A percentile compares a stretch with the other conserved stretches of the same genome.
phyloP scores from a whole-genome alignment of 2,329 filamentous ascomycete genomes.

The Penicillium sclerotiorum region DNA sequence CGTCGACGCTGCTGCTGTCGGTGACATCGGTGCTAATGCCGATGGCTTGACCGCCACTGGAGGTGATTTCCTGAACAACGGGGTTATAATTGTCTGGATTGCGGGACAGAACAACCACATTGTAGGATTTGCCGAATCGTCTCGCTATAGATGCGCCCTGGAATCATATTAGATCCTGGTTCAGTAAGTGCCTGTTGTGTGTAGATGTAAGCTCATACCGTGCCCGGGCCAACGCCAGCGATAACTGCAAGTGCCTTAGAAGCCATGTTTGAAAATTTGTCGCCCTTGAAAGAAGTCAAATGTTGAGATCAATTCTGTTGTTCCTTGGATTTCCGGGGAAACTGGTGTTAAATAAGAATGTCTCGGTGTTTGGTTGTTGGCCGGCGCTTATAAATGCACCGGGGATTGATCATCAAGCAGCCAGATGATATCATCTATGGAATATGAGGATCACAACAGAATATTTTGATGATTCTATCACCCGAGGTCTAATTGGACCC shows the following conservation, averaged over 20 bases:
- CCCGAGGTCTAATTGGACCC: not conserved
- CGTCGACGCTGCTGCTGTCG: conserved; percentile 54
- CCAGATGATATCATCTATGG: conserved; percentile 25
- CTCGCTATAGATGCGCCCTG: conserved; percentile 62
- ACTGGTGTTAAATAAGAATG: conserved; percentile 1
- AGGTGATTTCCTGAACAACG: conserved; percentile 63
- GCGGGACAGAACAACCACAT: conserved; percentile 62
- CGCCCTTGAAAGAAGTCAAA: no score
- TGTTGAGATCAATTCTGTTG: not conserved
- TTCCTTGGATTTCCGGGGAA: not conserved
- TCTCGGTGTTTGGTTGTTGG: conserved; percentile 6
- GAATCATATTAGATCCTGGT: conserved; percentile 43
- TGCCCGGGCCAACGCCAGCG: conserved; percentile 52
- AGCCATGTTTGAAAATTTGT: conserved; percentile 35
- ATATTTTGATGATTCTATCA: conserved; percentile 14
- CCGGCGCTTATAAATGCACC: conserved; percentile 29
- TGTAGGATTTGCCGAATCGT: conserved; percentile 61
- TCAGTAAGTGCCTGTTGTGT: no score
- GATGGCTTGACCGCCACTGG: conserved; percentile 59
- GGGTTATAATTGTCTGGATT: conserved; percentile 59
- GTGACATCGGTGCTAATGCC: conserved; percentile 64
- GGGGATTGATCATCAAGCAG: conserved; percentile 27
- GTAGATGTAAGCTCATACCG: conserved; percentile 30
- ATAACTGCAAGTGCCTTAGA: conserved; percentile 49
- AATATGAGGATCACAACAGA: conserved; percentile 1